Evolutionary conservation across 345 rosid species (phyloP).

Genomic region (Linum trigynum): DNA sequence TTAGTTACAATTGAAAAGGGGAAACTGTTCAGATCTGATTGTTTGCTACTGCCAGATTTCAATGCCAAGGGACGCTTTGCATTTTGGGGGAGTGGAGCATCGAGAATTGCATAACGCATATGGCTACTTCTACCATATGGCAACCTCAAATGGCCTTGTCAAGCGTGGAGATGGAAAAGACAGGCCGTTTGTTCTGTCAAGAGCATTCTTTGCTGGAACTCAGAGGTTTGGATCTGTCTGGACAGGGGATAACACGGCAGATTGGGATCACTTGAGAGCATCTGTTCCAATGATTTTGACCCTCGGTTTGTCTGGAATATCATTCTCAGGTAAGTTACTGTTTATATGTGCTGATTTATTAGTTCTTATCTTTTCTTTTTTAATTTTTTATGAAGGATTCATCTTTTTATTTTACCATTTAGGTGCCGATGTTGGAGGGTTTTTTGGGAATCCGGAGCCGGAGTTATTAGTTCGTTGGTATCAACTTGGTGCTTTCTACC

Average conservation of each 20-base stretch:
- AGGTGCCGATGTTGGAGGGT: constrained; percentile 99
- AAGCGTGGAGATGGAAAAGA: constrained; percentile 84
- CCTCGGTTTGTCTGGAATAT: constrained; percentile 73
- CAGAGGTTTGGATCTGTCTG: constrained; percentile 95
- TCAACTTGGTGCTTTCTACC: constrained; percentile 96
- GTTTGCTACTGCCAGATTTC: constrained; percentile 42
- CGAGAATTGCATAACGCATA: constrained; percentile 90
- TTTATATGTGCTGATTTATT: background rate
- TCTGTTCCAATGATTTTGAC: constrained; percentile 94
- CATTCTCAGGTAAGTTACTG: constrained; percentile 67
- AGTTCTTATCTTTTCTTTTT: background rate
- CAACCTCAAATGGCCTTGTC: constrained; percentile 86
- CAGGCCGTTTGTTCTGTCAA: constrained; percentile 93
- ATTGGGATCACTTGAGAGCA: constrained; percentile 93
- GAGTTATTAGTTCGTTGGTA: constrained; percentile 95
- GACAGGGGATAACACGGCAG: constrained; percentile 97
- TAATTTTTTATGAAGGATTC: constrained; percentile 1
- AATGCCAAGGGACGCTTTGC: constrained; percentile 97
- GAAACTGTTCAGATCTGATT: constrained; percentile 6
- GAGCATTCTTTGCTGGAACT: constrained; percentile 93
- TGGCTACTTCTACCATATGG: constrained; percentile 97
- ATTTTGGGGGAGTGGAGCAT: constrained; percentile 72
- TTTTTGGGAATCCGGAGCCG: constrained; percentile 91
- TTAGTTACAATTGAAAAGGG: background rate
- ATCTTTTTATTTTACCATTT: constrained; percentile 10